These are phyloP conservation scores for Litchi chinensis DNA, from an alignment of 345 rosid genomes.

Conservation along the genomic window DNA sequence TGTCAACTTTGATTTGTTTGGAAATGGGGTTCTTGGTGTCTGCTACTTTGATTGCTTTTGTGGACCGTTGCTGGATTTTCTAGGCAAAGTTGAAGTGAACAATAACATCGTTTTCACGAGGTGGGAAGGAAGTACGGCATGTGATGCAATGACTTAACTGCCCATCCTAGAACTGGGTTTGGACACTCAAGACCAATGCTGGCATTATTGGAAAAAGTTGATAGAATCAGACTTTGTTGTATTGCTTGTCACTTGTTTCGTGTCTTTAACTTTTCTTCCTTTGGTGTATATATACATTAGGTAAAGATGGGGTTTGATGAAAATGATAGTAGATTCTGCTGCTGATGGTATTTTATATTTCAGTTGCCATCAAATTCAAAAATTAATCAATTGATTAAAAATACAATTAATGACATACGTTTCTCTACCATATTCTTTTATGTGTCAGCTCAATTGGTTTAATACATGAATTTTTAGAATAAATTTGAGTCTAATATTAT, in stretches of 20 bases:
- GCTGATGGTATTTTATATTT: not conserved
- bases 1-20: not conserved
- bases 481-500: too few relatives aligned
- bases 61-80: slow-evolving; percentile 36
- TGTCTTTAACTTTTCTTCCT: too few relatives aligned
- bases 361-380: too few relatives aligned
- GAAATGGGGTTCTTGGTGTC: not conserved
- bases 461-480: too few relatives aligned
- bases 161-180: slow-evolving; percentile 2
- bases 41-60: slow-evolving; percentile 17
- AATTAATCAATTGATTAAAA: too few relatives aligned
- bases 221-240: too few relatives aligned
- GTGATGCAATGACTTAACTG: slow-evolving; percentile 19
- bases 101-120: slow-evolving; percentile 18
- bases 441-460: too few relatives aligned
- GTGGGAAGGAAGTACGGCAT: not conserved
- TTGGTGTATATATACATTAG: too few relatives aligned
- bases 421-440: too few relatives aligned
- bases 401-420: too few relatives aligned
- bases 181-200: not conserved
- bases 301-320: not conserved
- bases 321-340: not conserved
- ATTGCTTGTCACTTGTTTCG: too few relatives aligned
- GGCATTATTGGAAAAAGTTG: not conserved
- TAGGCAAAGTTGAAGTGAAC: slow-evolving; percentile 11